Percentiles rank a stretch among this genome's conserved stretches.
Conservation (phyloP, 31 red algal species). For the Odonthalia washingtoniensis region DNA sequence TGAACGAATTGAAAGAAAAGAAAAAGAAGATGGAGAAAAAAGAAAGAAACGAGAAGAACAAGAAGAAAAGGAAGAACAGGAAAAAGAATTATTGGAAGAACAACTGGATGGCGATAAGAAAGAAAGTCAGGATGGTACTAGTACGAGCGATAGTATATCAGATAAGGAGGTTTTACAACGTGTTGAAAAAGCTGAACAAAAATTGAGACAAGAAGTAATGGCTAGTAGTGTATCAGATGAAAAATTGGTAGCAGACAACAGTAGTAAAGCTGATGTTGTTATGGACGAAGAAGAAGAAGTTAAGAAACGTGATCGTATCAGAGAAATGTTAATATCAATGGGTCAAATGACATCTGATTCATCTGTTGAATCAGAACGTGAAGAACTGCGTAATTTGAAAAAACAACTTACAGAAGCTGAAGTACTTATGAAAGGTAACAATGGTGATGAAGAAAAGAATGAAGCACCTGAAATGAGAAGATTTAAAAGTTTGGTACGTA, state of each 20-base stretch:
- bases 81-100: slow-evolving; percentile 45
- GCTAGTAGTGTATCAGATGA: slow-evolving; percentile 34
- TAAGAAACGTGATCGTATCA: slow-evolving; percentile 65
- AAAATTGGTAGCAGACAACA: not conserved
- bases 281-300: slow-evolving; percentile 62
- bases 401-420: slow-evolving; percentile 87
- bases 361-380: slow-evolving; percentile 82
- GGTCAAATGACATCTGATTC: slow-evolving; percentile 80
- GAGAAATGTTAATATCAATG: slow-evolving; percentile 68
- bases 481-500: slow-evolving; percentile 72
- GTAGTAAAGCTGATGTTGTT: not conserved
- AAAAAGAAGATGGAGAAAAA: slow-evolving; percentile 79
- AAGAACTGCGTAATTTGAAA: slow-evolving; percentile 90
- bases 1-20: slow-evolving; percentile 72
- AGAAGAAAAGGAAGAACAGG: slow-evolving; percentile 54
- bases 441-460: too few relatives aligned
- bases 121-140: slow-evolving; percentile 20
- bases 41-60: slow-evolving; percentile 82
- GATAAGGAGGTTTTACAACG: slow-evolving; percentile 65
- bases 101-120: not conserved
- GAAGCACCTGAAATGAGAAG: slow-evolving; percentile 74
- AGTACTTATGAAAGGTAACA: slow-evolving; percentile 58
- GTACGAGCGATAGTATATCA: slow-evolving; percentile 60
- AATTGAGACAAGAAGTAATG: slow-evolving; percentile 9
- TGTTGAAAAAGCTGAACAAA: slow-evolving; percentile 39